These are phyloP conservation scores for Rachicladosporium sp. DNA, from an alignment of 2,329 filamentous ascomycete species.

Conservation along the genomic window DNA sequence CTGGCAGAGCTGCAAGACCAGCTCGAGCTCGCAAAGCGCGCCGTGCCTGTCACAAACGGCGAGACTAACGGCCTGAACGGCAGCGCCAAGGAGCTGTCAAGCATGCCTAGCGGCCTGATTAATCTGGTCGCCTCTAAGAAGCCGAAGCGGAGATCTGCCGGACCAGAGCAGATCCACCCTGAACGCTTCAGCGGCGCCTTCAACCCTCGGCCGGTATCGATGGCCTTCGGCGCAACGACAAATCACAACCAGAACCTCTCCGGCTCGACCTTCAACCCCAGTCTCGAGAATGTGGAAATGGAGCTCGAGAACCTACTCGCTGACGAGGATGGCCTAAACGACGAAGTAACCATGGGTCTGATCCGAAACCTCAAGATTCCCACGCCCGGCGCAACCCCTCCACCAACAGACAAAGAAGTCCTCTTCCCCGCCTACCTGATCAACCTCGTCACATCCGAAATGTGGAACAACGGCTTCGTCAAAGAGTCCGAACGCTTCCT, in stretches of 20 bases:
- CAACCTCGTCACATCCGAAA: slow-evolving; percentile 96
- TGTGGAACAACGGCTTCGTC: slow-evolving; percentile 99
- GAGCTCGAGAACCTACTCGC: slow-evolving; percentile 89
- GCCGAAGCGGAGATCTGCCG: slow-evolving; percentile 85
- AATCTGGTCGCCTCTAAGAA: slow-evolving; percentile 96
- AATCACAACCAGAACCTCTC: slow-evolving; percentile 58
- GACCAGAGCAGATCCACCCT: slow-evolving; percentile 68
- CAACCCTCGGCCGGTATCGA: slow-evolving; percentile 89
- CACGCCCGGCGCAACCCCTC: slow-evolving; percentile 69
- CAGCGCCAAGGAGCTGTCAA: slow-evolving; percentile 28
- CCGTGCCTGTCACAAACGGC: slow-evolving; percentile 58
- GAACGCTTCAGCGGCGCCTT: slow-evolving; percentile 88
- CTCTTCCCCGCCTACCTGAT: slow-evolving; percentile 98
- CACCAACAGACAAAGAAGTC: slow-evolving; percentile 95
- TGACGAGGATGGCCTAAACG: slow-evolving; percentile 90
- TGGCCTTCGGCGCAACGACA: slow-evolving; percentile 62
- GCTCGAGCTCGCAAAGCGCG: slow-evolving; percentile 72
- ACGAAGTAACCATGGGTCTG: slow-evolving; percentile 90
- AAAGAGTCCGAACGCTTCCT: slow-evolving; percentile 98
- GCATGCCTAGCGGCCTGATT: slow-evolving; percentile 61
- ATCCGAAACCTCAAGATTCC: slow-evolving; percentile 97
- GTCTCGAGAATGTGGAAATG: slow-evolving; percentile 81
- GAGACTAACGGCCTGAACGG: slow-evolving; percentile 47
- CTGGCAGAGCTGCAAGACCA: slow-evolving; percentile 84
- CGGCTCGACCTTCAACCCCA: slow-evolving; percentile 65